These are phyloP conservation scores for Pulicaria dysenterica DNA, from an alignment of 129 eudicot species.

Conservation along the genomic window DNA sequence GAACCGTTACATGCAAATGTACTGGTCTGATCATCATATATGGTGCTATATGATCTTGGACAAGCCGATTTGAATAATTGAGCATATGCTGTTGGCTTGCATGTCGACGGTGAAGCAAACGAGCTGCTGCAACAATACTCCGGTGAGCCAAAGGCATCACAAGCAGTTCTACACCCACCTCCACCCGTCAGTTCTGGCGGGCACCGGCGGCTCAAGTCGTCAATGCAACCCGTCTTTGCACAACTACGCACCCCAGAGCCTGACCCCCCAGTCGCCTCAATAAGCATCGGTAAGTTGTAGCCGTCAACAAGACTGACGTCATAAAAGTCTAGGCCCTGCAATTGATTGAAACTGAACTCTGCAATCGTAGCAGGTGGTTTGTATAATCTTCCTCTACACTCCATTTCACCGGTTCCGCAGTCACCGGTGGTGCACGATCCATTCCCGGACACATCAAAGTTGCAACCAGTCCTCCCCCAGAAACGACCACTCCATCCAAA, in stretches of 20 bases:
- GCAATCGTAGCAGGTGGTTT: constrained; percentile 6
- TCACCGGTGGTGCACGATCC: constrained; percentile 25
- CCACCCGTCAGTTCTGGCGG: constrained; percentile 33
- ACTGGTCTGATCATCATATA: too few species aligned
- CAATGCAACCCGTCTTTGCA: constrained; percentile 36
- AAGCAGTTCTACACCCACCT: constrained; percentile 41
- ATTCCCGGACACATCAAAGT: constrained; percentile 1
- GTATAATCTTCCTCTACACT: background rate
- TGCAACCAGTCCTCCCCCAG: constrained; percentile 37
- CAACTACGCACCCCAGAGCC: constrained; percentile 28
- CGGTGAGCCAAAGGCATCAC: constrained; percentile 39
- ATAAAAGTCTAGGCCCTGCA: background rate
- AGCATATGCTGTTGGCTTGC: constrained; percentile 33
- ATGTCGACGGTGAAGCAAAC: constrained; percentile 8
- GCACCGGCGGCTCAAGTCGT: constrained; percentile 30
- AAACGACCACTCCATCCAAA: background rate
- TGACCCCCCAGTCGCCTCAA: constrained; percentile 41
- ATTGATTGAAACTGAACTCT: background rate
- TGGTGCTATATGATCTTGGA: constrained; percentile 37
- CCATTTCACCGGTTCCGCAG: constrained; percentile 25
- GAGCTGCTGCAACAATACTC: constrained; percentile 39
- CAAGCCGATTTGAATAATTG: constrained; percentile 38
- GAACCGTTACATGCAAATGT: too few species aligned
- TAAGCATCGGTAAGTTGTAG: constrained; percentile 41
- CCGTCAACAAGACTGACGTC: constrained; percentile 41